A percentile compares a stretch with the other conserved stretches of the same genome.
phyloP scores from a whole-genome alignment of 805 yeast genomes.

The Ogataea ganodermae region DNA sequence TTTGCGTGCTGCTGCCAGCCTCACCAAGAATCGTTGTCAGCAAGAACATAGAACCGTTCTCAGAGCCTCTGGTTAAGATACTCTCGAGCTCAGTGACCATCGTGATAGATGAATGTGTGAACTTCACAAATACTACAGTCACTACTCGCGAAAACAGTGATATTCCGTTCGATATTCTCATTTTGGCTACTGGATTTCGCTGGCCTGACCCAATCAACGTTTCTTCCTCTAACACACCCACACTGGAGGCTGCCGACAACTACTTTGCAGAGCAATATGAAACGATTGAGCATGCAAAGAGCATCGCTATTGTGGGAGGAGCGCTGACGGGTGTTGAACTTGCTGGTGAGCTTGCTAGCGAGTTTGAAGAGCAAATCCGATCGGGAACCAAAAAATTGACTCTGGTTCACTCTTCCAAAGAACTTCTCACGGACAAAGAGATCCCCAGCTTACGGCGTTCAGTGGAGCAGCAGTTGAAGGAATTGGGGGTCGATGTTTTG shows the following conservation, averaged over 20 bases:
- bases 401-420: conserved; percentile 25
- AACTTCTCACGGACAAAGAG: conserved; percentile 12
- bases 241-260: conserved; percentile 12
- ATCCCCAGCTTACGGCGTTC: conserved; percentile 1
- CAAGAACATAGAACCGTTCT: conserved; percentile 9
- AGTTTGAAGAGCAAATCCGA: too few species aligned
- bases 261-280: conserved; percentile 20
- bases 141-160: conserved; percentile 13
- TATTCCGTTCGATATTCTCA: conserved; percentile 26
- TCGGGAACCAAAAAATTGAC: conserved; percentile 25
- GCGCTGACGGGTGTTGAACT: conserved; percentile 36
- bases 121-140: conserved; percentile 23
- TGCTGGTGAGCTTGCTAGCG: conserved; percentile 34
- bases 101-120: conserved; percentile 22
- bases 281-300: conserved; percentile 24
- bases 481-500: conserved; percentile 9
- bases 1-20: conserved; percentile 16
- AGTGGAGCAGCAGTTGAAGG: conserved; percentile 6
- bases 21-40: conserved; percentile 14
- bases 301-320: conserved; percentile 36
- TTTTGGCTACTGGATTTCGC: conserved; percentile 35
- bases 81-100: conserved; percentile 25
- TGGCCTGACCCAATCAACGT: conserved; percentile 31
- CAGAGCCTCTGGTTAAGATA: conserved; percentile 21
- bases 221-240: not conserved